Conservation (phyloP, 306 rosid genomes). For the Gastrolobium villosum region DNA sequence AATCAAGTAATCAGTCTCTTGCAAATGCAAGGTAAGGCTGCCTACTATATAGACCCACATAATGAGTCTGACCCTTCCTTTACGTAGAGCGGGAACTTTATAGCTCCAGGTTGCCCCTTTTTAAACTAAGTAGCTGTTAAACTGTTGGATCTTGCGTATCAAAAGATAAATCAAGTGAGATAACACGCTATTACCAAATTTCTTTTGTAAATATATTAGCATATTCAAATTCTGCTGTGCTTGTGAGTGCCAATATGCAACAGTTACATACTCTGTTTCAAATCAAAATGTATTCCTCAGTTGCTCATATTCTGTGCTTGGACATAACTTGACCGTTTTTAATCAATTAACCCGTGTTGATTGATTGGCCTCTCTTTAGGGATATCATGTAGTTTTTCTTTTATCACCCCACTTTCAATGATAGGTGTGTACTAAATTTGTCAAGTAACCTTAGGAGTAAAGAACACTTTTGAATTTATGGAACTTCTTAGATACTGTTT, state of each 20-base stretch:
- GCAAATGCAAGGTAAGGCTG: too few species aligned
- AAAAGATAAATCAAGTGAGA: not conserved
- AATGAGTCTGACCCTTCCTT: too few species aligned
- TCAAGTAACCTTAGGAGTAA: not conserved
- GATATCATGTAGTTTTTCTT: not conserved
- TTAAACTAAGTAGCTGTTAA: conserved; percentile 12
- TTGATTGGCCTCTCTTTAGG: not conserved
- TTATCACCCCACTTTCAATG: not conserved
- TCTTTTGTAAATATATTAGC: not conserved
- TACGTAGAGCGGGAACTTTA: too few species aligned
- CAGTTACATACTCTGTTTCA: not conserved
- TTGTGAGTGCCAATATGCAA: not conserved
- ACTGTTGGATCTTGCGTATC: not conserved
- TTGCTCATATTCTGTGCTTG: not conserved
- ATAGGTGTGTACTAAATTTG: too few species aligned
- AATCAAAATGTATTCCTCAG: not conserved
- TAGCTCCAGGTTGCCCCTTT: too few species aligned
- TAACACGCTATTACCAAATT: not conserved
- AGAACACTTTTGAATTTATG: not conserved
- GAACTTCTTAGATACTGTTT: conserved; percentile 25
- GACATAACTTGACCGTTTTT: not conserved
- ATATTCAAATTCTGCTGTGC: not conserved
- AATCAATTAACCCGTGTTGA: not conserved
- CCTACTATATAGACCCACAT: too few species aligned
- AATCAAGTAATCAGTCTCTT: too few species aligned